Base-by-base conservation (phyloP, 1,284 basidiomycete genomes). In the Apiotrichum brassicae region DNA sequence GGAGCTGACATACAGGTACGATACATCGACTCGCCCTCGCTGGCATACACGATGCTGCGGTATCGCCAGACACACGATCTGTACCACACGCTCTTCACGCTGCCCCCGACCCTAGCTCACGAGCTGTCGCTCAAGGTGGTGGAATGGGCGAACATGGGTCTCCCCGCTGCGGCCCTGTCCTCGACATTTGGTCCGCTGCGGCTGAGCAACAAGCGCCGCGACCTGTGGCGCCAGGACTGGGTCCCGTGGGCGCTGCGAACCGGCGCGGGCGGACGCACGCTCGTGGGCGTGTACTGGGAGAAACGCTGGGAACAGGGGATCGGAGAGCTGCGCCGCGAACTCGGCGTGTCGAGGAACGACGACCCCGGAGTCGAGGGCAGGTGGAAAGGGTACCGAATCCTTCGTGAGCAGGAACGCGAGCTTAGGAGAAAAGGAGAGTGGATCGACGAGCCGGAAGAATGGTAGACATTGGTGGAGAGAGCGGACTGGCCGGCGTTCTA, bases 1-100 rank as follows among this genome's bases (percentile, higher is more conserved):
- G 33, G 34, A n/a, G 9, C 42, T 44, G 23, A 43, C 39, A 3
- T 12, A 9, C 78, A 87, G 90, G 90, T 95, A 5, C 86, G 85
- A 59, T 97, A 97, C 70, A 87, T 98, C 60, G 81, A 88, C 64
- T 90, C 94, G 60, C 87, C 90, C 1, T 89, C 92, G 62, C 80
- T 94, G 12, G 92, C 92, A 24, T 95, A 97, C 71, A 89, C 97
- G 49, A 92, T 99, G 85, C 90, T 95, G 62, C 85, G 95, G 37
- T 98, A 98, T 71, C 86, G 95, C 33, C 93, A 99, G 75, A 94
- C 87, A 59, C 94, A 97, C 74, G 90, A 97, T 74, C 85, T 95
- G 63, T 95, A 95, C 70, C 94, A 97, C 66, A 85, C 88, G 53
- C 80, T 97, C 48, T 83, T 84, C 70, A 82, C 82, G 52, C 80